phyloP scores from a whole-genome alignment of 208 protist species.

The Kentomonas sorsogonicus region DNA sequence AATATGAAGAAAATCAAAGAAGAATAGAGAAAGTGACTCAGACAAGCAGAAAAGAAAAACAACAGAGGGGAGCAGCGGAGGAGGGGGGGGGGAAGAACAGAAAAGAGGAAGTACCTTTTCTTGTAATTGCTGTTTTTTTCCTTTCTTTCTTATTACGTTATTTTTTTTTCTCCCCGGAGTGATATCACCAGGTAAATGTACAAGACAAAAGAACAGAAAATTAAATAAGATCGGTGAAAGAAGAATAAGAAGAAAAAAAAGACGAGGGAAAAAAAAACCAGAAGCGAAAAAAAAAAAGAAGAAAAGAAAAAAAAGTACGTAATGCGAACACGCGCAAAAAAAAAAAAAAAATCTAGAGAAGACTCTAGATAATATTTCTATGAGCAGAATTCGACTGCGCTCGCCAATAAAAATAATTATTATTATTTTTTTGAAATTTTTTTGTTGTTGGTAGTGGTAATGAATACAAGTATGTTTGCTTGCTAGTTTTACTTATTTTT shows the following conservation, averaged over 20 bases:
- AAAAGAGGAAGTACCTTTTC: no score
- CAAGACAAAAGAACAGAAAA: no score
- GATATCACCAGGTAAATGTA: not conserved
- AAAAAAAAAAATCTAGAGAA: no score
- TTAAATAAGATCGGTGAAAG: no score
- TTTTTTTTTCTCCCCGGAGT: not conserved
- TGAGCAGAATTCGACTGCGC: no score
- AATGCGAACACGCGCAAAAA: no score
- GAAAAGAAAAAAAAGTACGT: not conserved
- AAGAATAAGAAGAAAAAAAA: no score
- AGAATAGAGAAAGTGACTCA: not conserved
- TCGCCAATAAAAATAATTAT: not conserved
- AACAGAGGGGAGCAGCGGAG: no score
- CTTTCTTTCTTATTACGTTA: not conserved
- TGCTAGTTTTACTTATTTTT: not conserved
- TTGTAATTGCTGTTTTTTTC: not conserved
- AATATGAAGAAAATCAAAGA: slow-evolving; percentile 5
- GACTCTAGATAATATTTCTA: no score
- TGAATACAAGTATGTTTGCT: not conserved
- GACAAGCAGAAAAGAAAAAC: not conserved
- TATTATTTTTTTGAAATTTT: slow-evolving; percentile 15
- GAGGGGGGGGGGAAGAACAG: not conserved
- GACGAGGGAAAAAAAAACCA: no score
- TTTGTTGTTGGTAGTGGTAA: slow-evolving; percentile 6
- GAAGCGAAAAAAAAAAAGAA: slow-evolving; percentile 4